Percentiles rank a stretch among this genome's conserved stretches.
phyloP scores from a whole-genome alignment of 2,329 filamentous ascomycete species.

The Exophiala phaeomuriformis region DNA sequence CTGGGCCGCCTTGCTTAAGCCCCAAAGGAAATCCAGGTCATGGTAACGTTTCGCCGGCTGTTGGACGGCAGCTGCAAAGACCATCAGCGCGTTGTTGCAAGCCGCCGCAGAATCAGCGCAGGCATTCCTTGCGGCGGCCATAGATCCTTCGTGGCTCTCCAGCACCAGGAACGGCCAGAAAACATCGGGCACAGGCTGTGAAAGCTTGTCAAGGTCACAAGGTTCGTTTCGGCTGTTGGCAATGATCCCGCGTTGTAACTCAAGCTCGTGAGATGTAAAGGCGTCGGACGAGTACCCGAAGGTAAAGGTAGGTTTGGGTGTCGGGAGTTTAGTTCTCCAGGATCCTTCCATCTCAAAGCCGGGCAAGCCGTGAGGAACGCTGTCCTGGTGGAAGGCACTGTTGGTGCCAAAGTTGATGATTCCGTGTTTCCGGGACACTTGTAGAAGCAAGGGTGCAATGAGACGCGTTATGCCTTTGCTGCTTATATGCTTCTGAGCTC shows the following conservation, averaged over 20 bases:
- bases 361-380: slow-evolving; percentile 17
- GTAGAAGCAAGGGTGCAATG: slow-evolving; percentile 14
- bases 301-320: slow-evolving; percentile 19
- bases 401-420: slow-evolving; percentile 13
- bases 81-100: slow-evolving; percentile 26
- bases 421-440: slow-evolving; percentile 14
- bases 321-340: slow-evolving; percentile 20
- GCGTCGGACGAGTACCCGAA: slow-evolving; percentile 18
- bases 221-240: slow-evolving; percentile 20
- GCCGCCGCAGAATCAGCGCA: slow-evolving; percentile 19
- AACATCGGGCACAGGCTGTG: slow-evolving; percentile 19
- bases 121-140: slow-evolving; percentile 21
- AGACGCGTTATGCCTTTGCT: slow-evolving; percentile 15
- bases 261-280: slow-evolving; percentile 19
- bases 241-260: slow-evolving; percentile 26
- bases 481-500: slow-evolving; percentile 9
- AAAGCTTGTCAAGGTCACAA: slow-evolving; percentile 23
- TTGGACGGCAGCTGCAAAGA: slow-evolving; percentile 19
- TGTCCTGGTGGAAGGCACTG: slow-evolving; percentile 15
- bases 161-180: slow-evolving; percentile 27
- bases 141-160: slow-evolving; percentile 19
- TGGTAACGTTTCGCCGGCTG: slow-evolving; percentile 7
- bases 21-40: slow-evolving; percentile 14
- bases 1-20: slow-evolving; percentile 18
- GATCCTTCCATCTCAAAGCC: slow-evolving; percentile 18